These are phyloP conservation scores for Apiospora marii DNA, from an alignment of 2,329 filamentous ascomycete genomes.

Conservation along the genomic window DNA sequence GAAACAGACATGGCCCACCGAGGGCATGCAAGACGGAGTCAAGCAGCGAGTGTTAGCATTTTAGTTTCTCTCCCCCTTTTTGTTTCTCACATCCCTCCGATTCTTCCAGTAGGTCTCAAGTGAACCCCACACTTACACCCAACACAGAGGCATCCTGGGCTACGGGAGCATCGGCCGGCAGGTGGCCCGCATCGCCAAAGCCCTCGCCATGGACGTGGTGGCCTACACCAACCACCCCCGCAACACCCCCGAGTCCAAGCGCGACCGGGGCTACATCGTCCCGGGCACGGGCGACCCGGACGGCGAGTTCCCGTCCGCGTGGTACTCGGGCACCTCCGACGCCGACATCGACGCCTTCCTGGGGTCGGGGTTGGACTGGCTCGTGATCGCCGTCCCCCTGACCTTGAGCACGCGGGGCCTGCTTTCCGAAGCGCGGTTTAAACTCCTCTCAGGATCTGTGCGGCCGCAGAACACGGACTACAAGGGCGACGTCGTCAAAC, in stretches of 20 bases:
- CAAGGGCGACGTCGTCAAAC: not conserved
- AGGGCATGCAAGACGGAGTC: constrained; percentile 55
- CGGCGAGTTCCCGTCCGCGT: constrained; percentile 49
- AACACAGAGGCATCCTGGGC: constrained; percentile 48
- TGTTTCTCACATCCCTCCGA: too few relatives aligned
- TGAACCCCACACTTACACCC: constrained; percentile 23
- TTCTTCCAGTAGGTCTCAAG: too few relatives aligned
- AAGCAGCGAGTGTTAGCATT: constrained; percentile 57
- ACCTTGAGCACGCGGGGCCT: constrained; percentile 48
- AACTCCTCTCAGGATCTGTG: constrained; percentile 37
- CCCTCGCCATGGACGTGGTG: constrained; percentile 71
- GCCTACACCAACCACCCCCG: constrained; percentile 72
- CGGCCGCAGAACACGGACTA: constrained; percentile 44
- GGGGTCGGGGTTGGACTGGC: constrained; percentile 50
- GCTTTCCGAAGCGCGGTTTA: constrained; percentile 51
- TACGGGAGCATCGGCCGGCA: constrained; percentile 56
- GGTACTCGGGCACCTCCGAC: constrained; percentile 48
- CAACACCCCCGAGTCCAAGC: constrained; percentile 64
- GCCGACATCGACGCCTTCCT: constrained; percentile 50
- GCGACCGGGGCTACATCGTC: constrained; percentile 68
- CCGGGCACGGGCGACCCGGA: constrained; percentile 63
- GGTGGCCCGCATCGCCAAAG: constrained; percentile 57
- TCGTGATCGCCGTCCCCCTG: constrained; percentile 51
- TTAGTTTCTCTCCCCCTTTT: constrained; percentile 39
- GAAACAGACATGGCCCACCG: constrained; percentile 42